phyloP scores from a whole-genome alignment of 1,139 yeast genomes.

The Blastobotrys indianensis region DNA sequence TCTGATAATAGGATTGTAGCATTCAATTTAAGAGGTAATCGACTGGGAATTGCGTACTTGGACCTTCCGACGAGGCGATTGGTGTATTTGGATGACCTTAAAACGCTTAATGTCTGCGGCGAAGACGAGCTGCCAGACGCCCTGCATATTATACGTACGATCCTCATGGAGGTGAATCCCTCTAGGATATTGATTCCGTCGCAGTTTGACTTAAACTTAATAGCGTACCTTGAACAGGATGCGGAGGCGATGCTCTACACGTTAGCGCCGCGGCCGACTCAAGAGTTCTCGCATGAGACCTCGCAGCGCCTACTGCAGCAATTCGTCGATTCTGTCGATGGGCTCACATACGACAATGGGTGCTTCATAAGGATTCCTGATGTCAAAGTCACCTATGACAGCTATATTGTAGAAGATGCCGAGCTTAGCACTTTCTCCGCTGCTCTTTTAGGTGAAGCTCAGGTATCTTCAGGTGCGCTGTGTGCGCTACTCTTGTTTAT shows the following conservation, averaged over 20 bases:
- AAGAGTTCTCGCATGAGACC: neutral
- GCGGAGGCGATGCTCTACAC: constrained; percentile 1
- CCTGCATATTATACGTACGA: neutral
- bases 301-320: neutral
- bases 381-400: neutral
- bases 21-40: neutral
- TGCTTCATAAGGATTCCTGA: neutral
- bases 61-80: neutral
- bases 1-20: neutral
- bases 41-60: neutral
- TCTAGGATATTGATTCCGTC: constrained; percentile 1
- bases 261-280: constrained; percentile 1
- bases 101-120: neutral
- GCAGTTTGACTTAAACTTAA: neutral
- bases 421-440: neutral
- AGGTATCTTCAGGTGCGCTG: neutral
- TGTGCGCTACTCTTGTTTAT: constrained; percentile 3
- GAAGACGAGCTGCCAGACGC: neutral
- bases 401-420: neutral
- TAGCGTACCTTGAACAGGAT: constrained; percentile 2
- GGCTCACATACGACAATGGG: no score
- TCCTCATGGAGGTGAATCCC: neutral
- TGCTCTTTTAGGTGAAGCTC: neutral
- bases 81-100: neutral
- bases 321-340: neutral